Evolutionary conservation across 2,329 filamentous ascomycete species (phyloP), one percentile per base, ranked within the genome.

Genomic region (Botryosphaeria dothidea): DNA sequence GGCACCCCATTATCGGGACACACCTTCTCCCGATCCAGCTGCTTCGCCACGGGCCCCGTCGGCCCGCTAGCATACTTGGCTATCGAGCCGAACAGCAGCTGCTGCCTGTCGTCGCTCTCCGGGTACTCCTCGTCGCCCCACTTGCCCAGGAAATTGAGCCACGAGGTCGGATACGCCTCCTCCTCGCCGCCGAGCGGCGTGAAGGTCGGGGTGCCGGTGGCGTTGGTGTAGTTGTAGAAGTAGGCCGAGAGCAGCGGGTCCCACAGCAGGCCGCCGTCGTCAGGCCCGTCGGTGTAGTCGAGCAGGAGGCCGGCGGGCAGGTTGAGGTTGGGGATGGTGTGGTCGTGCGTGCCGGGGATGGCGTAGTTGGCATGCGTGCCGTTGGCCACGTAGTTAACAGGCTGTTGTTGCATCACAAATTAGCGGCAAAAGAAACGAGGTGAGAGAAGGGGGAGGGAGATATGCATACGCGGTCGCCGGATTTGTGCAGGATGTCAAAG

Each of bases 281-380:
- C 81, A 69, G 90, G 83, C 34, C 84, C 79, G 2, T 89, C 73
- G 64, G 85, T 81, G 69, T 90, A 83, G 46, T 84, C 79, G 2
- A 88, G 72, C 0, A 75, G 70, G 31, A 76, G 76, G 25, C 82
- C 84, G 2, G 69, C 69, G 0, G 85, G 85, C 7, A 89, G 78
- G 65, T 88, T 86, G 19, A 88, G 64, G 64, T 85, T 82, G 0
- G 88, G 87, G 63, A 90, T 87, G 0, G 83, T 84, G 70, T 90
- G 86, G 71, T 89, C 87, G 69, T 90, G 88, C 1, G 76, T 79
- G 2, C 87, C 88, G 13, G 75, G 57, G 6, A 83, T 85, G 19
- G 87, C 86, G 72, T 90, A 90, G 70, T 86, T 86, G 8, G 88
- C 88, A 73, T 91, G 88, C 0, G 83, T 84, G 8, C 88, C 88